phyloP scores from a whole-genome alignment of 306 rosid species.

The Inga oerstediana region DNA sequence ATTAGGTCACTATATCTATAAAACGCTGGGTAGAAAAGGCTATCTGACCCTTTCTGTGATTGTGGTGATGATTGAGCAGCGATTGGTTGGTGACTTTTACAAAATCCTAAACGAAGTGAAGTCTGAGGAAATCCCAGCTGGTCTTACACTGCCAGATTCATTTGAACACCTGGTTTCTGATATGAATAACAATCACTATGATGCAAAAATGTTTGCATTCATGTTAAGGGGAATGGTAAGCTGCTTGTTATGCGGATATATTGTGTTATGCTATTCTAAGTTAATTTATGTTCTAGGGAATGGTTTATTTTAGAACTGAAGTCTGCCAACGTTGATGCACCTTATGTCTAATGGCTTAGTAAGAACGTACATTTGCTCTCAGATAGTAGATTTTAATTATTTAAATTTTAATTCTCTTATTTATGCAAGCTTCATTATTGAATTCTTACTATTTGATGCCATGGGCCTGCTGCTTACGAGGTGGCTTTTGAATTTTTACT shows the following conservation, averaged over 20 bases:
- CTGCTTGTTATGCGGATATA: constrained; percentile 26
- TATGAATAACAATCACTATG: constrained; percentile 83
- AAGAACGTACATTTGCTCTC: neutral
- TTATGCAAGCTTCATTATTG: neutral
- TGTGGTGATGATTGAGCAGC: constrained; percentile 59
- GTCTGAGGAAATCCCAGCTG: constrained; percentile 78
- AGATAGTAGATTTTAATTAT: neutral
- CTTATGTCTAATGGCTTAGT: constrained; percentile 10
- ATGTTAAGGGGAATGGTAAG: constrained; percentile 92
- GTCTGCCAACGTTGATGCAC: constrained; percentile 7
- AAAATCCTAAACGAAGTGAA: constrained; percentile 86
- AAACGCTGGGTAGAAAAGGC: constrained; percentile 14
- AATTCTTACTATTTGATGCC: neutral
- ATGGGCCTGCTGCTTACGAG: neutral
- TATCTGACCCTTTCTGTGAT: constrained; percentile 37
- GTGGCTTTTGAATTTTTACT: neutral
- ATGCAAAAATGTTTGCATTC: constrained; percentile 81
- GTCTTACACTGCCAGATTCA: constrained; percentile 77
- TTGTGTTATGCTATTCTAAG: neutral
- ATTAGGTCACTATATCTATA: constrained; percentile 3
- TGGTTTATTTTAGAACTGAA: constrained; percentile 25
- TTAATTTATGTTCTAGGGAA: constrained; percentile 29
- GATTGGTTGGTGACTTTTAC: constrained; percentile 85
- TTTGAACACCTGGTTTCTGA: constrained; percentile 82
- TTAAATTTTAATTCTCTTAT: neutral